phyloP scores from a whole-genome alignment of 2,329 filamentous ascomycete species.

The Aspergillus brunneoviolaceus region DNA sequence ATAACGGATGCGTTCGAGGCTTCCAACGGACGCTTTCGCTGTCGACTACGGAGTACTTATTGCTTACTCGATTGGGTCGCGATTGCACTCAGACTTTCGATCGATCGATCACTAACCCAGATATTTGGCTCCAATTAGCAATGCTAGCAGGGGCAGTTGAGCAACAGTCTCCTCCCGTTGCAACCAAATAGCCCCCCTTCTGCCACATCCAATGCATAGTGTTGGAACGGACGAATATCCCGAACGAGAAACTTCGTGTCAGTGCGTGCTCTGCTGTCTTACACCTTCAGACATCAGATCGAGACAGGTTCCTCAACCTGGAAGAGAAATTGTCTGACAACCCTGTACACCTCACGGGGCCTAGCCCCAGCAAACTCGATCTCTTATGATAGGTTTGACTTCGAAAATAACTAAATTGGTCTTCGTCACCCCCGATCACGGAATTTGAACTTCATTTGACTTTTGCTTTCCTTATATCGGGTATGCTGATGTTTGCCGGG shows the following conservation, averaged over 20 bases:
- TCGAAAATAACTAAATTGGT: background rate
- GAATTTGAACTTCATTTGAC: too few relatives aligned
- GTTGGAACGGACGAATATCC: slow-evolving; percentile 12
- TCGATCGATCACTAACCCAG: slow-evolving; percentile 11
- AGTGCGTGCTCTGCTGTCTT: slow-evolving; percentile 7
- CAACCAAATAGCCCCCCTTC: background rate
- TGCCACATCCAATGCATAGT: background rate
- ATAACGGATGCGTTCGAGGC: slow-evolving; percentile 1
- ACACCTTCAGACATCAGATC: slow-evolving; percentile 4
- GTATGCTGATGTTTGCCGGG: too few relatives aligned
- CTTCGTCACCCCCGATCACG: too few relatives aligned
- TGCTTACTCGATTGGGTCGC: slow-evolving; percentile 2
- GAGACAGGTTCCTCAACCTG: background rate
- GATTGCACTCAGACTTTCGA: slow-evolving; percentile 8
- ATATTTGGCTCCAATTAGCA: slow-evolving; percentile 1
- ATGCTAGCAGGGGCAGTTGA: background rate
- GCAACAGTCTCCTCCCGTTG: background rate
- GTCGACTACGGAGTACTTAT: background rate
- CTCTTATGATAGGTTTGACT: background rate
- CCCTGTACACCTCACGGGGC: background rate
- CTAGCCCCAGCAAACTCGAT: background rate
- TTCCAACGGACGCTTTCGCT: background rate
- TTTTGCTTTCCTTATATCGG: too few relatives aligned
- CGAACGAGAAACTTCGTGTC: slow-evolving; percentile 8
- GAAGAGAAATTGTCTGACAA: background rate